Conservation (phyloP, 768 basidiomycete species). For the Naganishia friedmannii region DNA sequence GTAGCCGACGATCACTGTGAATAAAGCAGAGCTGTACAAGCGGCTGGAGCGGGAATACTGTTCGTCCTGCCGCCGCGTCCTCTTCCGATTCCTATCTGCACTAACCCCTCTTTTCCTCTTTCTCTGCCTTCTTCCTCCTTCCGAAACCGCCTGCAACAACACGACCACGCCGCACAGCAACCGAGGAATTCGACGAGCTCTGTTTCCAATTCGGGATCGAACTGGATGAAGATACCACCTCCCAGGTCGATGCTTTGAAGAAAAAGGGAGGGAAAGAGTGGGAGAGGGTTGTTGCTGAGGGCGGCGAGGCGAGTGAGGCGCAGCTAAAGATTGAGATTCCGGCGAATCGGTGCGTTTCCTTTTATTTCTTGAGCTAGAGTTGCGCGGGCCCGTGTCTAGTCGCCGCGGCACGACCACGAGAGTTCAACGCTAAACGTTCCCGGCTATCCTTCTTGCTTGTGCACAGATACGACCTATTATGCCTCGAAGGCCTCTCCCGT, state of each 20-base stretch:
- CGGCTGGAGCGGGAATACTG: constrained; percentile 79
- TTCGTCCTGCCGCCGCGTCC: constrained; percentile 50
- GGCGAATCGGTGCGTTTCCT: constrained; percentile 72
- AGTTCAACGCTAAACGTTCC: no score
- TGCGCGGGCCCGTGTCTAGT: no score
- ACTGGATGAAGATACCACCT: constrained; percentile 94
- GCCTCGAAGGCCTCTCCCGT: constrained; percentile 90
- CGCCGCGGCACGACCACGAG: no score
- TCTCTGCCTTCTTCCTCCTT: no score
- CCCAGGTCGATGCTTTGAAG: constrained; percentile 74
- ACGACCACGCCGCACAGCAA: constrained; percentile 58
- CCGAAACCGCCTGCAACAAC: background rate
- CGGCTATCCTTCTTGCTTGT: no score
- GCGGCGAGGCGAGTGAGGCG: constrained; percentile 71
- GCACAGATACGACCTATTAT: constrained; percentile 88
- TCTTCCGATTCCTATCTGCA: no score
- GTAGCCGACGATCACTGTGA: constrained; percentile 86
- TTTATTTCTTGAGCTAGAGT: no score
- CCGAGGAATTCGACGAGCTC: constrained; percentile 89
- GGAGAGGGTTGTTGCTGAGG: constrained; percentile 54
- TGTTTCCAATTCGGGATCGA: constrained; percentile 98
- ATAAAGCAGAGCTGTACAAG: constrained; percentile 90
- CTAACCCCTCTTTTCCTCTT: no score
- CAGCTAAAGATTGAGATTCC: constrained; percentile 99
- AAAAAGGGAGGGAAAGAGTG: constrained; percentile 74